Base-by-base conservation (phyloP, 768 basidiomycete genomes). In the Phlegmacium glaucopus region DNA sequence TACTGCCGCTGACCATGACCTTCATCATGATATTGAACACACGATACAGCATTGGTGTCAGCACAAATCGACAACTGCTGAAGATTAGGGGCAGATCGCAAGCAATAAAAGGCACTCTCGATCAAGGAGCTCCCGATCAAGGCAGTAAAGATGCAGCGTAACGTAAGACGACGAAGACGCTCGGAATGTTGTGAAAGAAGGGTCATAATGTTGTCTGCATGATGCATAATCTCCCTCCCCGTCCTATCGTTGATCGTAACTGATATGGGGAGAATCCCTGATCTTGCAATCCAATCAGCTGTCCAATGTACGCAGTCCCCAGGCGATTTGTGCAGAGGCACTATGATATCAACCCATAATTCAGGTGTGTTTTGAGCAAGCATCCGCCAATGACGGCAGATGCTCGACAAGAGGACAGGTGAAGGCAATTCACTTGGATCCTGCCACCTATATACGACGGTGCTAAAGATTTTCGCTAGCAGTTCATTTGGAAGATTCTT, bases 211-310 rank as follows among this genome's bases (percentile, higher is more conserved):
- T 22, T n/a, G n/a, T n/a, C n/a, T n/a, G n/a, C n/a, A n/a, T n/a
- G n/a, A n/a, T n/a, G n/a, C n/a, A n/a, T n/a, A n/a, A n/a, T n/a
- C n/a, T n/a, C n/a, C n/a, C n/a, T n/a, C n/a, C n/a, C n/a, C n/a
- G n/a, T n/a, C n/a, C n/a, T n/a, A 28, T 49, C 50, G 39, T 61
- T 55, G 12, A 61, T n/a, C 4, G 56, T 42, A 18, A 61, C 18
- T 7, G 55, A 53, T 11, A 58, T 30, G 4, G 44, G 42, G 27
- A 55, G 42, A 4, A n/a, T 36, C 16, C 36, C 42, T 4, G 59
- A 58, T 41, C 54, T 52, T 28, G 28, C 22, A 28, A 58, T 36
- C 57, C 59, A 61, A n/a, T 49, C 38, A 28, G 49, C 34, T 4
- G 52, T 55, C 54, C 55, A 51, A 10, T 32, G 5, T 11, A 49